Conservation (phyloP, 192 early-diverging fungal species). For the Rhizoclosmatium sp. region DNA sequence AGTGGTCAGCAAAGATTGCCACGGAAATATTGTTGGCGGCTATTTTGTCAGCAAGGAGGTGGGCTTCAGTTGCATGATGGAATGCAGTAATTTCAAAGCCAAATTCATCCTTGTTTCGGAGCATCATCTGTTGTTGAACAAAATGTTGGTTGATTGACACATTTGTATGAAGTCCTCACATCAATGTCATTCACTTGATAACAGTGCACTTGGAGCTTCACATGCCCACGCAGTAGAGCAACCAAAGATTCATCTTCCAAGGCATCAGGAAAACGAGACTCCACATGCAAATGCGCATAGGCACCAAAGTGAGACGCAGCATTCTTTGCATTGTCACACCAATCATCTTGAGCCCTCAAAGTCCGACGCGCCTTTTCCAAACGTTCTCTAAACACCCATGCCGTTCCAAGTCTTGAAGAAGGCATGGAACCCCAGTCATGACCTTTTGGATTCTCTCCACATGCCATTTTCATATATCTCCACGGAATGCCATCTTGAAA, state of each 20-base stretch:
- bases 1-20: conserved; percentile 72
- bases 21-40: conserved; percentile 69
- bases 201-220: conserved; percentile 77
- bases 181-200: conserved; percentile 40
- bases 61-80: conserved; percentile 84
- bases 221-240: conserved; percentile 72
- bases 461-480: conserved; percentile 85
- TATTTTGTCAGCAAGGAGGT: conserved; percentile 69
- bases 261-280: conserved; percentile 65
- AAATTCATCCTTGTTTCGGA: conserved; percentile 76
- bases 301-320: conserved; percentile 34
- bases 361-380: conserved; percentile 58
- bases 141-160: too few relatives aligned
- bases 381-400: conserved; percentile 68
- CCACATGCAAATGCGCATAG: conserved; percentile 49
- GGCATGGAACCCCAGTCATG: conserved; percentile 44
- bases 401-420: conserved; percentile 64
- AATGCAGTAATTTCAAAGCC: conserved; percentile 76
- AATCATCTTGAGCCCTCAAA: conserved; percentile 55
- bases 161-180: background rate
- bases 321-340: conserved; percentile 56
- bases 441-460: conserved; percentile 80
- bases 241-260: conserved; percentile 67
- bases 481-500: conserved; percentile 45
- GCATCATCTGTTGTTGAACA: conserved; percentile 65